Base-by-base conservation (phyloP, 495 filamentous ascomycete genomes). In the Mycothermus thermophilus region DNA sequence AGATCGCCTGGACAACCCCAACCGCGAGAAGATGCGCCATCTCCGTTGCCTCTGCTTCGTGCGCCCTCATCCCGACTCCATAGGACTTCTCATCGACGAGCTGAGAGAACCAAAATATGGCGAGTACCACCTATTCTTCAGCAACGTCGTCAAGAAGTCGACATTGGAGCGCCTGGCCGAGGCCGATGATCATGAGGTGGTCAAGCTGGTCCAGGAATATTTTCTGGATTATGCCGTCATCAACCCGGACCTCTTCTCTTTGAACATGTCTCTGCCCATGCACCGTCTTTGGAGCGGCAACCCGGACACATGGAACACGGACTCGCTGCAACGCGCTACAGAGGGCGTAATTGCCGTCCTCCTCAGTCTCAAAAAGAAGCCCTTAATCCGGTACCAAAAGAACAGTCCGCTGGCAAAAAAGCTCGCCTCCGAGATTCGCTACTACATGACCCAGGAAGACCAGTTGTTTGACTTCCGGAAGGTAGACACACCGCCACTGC, bases 21-120 rank as follows among this genome's bases (percentile, higher is more conserved):
- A 82, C 41, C 74, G 90, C 28, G 92, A 97, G 62, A 93, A 92
- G 67, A 96, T 96, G 90, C 79, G 90, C 53, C 90, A 97, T 63
- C 66, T 97, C 26, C 77, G 84, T 19, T 97, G 90, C 58, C 62
- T 96, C 8, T 90, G 82, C 53, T 95, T 97, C 52, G 72, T 96
- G 20, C 75, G 92, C 18, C 90, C 90, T 11, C 87, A 87, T 8
- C 71, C 88, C 3, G 82, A 85, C 39, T 87, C 90, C 15, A 80
- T 95, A 43, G 86, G 95, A 54, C 72, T 83, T 20, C 69, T 97
- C 13, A 90, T 97, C 46, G 92, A 97, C 46, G 90, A 97, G 61
- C 69, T 97, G 29, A 75, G 92, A 38, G 88, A 94, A 35, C 92
- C 90, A 13, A 94, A 90, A 49, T 97, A 97, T 47, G 90, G 92